Percentiles rank a stretch among this genome's conserved stretches.
These are phyloP conservation scores for Alternaria sp. DNA, from an alignment of 2,329 filamentous ascomycete species.

Conservation along the genomic window DNA sequence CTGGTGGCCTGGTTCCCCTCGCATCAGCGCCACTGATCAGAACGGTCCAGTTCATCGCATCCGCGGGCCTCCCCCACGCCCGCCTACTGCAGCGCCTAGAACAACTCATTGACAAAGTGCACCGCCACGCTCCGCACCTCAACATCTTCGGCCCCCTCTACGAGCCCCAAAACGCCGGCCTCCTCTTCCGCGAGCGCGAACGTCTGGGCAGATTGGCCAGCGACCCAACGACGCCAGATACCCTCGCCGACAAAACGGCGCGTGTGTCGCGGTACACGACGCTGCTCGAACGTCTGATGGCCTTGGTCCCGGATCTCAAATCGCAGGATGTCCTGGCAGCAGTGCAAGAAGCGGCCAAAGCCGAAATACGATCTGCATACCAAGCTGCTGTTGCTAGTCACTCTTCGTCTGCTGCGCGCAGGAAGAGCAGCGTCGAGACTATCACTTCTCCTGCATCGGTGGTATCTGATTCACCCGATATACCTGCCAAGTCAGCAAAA, in stretches of 20 bases:
- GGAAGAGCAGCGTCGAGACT: neutral
- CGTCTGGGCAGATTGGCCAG: constrained; percentile 36
- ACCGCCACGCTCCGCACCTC: constrained; percentile 37
- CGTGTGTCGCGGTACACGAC: constrained; percentile 42
- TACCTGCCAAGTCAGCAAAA: neutral
- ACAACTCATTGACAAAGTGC: constrained; percentile 45
- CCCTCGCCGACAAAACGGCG: constrained; percentile 36
- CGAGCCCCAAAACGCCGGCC: constrained; percentile 31
- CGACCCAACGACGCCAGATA: constrained; percentile 24
- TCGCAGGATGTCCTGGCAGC: constrained; percentile 27
- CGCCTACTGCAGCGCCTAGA: constrained; percentile 48
- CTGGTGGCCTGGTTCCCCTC: constrained; percentile 38
- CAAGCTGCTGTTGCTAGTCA: constrained; percentile 27
- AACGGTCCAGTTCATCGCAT: constrained; percentile 38
- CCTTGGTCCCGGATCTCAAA: constrained; percentile 33
- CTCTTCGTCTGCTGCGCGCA: neutral
- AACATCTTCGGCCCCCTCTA: constrained; percentile 42
- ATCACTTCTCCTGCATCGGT: neutral
- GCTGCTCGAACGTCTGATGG: constrained; percentile 43
- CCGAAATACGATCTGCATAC: constrained; percentile 35
- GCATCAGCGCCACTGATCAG: constrained; percentile 35
- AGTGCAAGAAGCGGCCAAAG: constrained; percentile 33
- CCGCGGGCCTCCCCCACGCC: constrained; percentile 35
- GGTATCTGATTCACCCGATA: neutral
- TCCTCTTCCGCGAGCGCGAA: constrained; percentile 41